Conservation (phyloP, 2,329 filamentous ascomycete genomes). For the Penicillium psychrosexuale region DNA sequence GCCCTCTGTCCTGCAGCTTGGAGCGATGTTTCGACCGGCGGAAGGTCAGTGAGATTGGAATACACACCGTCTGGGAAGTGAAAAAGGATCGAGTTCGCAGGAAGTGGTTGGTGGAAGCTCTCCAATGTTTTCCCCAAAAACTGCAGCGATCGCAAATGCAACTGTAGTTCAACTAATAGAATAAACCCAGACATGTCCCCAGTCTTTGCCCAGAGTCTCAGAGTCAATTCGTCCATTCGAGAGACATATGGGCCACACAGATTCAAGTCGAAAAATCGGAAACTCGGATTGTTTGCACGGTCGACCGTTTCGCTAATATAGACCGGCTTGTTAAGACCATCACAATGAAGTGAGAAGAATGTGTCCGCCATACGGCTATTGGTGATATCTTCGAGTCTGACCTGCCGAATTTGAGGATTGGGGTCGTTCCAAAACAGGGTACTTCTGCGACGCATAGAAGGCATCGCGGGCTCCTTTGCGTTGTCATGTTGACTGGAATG, state of each 20-base stretch:
- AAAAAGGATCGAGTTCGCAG: conserved; percentile 78
- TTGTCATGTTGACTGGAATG: conserved; percentile 15
- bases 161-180: conserved; percentile 67
- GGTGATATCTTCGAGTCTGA: conserved; percentile 70
- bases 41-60: conserved; percentile 67
- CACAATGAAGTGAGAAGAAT: conserved; percentile 80
- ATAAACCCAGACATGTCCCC: conserved; percentile 54
- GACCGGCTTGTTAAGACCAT: conserved; percentile 65
- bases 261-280: conserved; percentile 76
- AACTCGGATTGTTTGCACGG: conserved; percentile 86
- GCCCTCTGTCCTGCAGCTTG: conserved; percentile 12
- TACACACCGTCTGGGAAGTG: conserved; percentile 86
- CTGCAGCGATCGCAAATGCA: conserved; percentile 70
- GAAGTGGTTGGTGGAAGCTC: conserved; percentile 67
- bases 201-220: conserved; percentile 71
- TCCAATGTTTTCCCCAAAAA: conserved; percentile 69
- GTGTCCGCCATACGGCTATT: conserved; percentile 74
- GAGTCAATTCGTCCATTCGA: conserved; percentile 60
- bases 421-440: conserved; percentile 63
- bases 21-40: conserved; percentile 40
- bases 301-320: conserved; percentile 83
- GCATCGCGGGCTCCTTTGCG: conserved; percentile 18
- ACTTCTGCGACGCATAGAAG: conserved; percentile 50
- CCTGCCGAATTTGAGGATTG: conserved; percentile 62
- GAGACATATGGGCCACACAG: conserved; percentile 61